Evolutionary conservation across 2,329 filamentous ascomycete genomes (phyloP), one percentile per base, ranked within the genome.

Genomic region (Furcasterigmium sp.): DNA sequence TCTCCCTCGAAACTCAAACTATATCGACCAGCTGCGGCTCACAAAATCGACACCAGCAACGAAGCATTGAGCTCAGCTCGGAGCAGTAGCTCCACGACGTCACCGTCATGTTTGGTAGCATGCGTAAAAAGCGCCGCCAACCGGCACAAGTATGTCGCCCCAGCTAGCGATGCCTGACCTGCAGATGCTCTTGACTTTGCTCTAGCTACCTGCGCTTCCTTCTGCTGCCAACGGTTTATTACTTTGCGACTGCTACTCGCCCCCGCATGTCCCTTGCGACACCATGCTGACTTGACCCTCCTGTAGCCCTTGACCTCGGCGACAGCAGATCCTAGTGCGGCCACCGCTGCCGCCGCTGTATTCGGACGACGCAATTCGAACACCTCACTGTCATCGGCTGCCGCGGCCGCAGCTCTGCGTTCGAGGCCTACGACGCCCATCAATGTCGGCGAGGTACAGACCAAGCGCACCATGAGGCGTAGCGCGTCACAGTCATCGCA

Each of bases 371-470:
- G 76, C 57, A 75, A 79, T 62, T 64, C 76, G 54, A 77, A 83
- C 53, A 78, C 77, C 62, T 72, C 69, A 46, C 81, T 80, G 46
- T 74, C 95, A 35, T 94, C 91, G 32, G 84, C 86, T 28, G 87
- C 91, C 7, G 91, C 91, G 11, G 91, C 91, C 7, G 90, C 90
- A 21, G 91, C 91, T 37, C 75, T 97, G 46, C 83, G 85, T 58
- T 86, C 85, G 37, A 80, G 86, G 53, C 84, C 88, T 9, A 82
- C 82, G 41, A 83, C 86, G 3, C 90, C 89, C 18, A 91, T 84
- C 41, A 82, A 83, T 53, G 84, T 95, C 44, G 84, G 81, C 60
- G 81, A 89, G 57, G 80, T 94, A 36, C 85, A 95, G 63, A 95
- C 91, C 6, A 95, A 91, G 70, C 85, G 91, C 58, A 91, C 85